These are phyloP conservation scores for Tricholoma hemisulphureum DNA, from an alignment of 768 basidiomycete genomes.

Conservation along the genomic window DNA sequence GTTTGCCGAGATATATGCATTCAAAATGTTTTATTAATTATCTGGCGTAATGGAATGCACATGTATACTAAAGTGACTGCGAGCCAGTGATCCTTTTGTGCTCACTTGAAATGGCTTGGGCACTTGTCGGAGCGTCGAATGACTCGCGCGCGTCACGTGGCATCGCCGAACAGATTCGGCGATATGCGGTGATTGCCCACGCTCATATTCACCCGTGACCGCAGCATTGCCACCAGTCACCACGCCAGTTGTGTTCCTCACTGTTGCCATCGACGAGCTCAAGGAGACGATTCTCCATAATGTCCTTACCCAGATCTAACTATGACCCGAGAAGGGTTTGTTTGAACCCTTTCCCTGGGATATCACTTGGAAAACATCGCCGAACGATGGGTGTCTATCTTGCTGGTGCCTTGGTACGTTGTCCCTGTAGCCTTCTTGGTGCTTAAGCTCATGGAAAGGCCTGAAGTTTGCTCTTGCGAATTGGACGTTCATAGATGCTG, in stretches of 20 bases:
- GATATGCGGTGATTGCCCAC: too few relatives aligned
- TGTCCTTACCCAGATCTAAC: slow-evolving; percentile 67
- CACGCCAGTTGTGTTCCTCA: too few relatives aligned
- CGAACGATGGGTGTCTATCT: slow-evolving; percentile 86
- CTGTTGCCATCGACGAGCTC: slow-evolving; percentile 9
- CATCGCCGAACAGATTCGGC: too few relatives aligned
- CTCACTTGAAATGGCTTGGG: too few relatives aligned
- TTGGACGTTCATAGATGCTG: slow-evolving; percentile 94
- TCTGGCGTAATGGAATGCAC: too few relatives aligned
- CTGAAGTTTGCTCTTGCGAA: slow-evolving; percentile 90
- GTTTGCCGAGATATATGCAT: too few relatives aligned
- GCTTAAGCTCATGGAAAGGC: background rate
- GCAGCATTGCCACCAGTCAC: slow-evolving; percentile 18
- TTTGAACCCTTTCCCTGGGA: slow-evolving; percentile 79
- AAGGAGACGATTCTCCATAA: slow-evolving; percentile 16
- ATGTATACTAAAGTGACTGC: too few relatives aligned
- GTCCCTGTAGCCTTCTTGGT: background rate
- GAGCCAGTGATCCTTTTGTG: too few relatives aligned
- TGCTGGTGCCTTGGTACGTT: slow-evolving; percentile 85
- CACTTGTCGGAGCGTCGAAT: too few relatives aligned
- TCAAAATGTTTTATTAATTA: too few relatives aligned
- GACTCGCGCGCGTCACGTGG: too few relatives aligned
- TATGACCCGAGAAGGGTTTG: slow-evolving; percentile 90
- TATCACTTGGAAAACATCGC: slow-evolving; percentile 73
- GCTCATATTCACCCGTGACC: too few relatives aligned